These are phyloP conservation scores for Athelia psychrophila DNA, from an alignment of 1,284 basidiomycete species.

Conservation along the genomic window DNA sequence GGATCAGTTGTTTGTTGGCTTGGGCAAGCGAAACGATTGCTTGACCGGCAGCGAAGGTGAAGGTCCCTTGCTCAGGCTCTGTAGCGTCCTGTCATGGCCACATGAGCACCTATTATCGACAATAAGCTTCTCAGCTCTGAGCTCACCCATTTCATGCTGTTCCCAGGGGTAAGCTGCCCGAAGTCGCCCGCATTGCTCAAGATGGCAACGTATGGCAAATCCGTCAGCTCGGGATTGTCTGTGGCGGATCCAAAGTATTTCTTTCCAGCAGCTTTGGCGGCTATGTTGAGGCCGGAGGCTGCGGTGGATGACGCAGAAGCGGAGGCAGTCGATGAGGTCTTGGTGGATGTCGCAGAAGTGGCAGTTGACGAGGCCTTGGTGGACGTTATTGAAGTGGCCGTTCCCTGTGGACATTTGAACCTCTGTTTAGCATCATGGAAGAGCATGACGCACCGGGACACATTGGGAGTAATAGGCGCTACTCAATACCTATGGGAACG, in stretches of 20 bases:
- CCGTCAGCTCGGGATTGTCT: constrained; percentile 50
- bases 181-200: constrained; percentile 44
- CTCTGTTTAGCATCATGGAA: too few species aligned
- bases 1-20: constrained; percentile 37
- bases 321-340: too few species aligned
- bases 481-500: too few species aligned
- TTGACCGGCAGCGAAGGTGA: constrained; percentile 46
- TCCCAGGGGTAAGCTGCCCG: constrained; percentile 49
- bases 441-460: too few species aligned
- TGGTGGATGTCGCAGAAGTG: too few species aligned
- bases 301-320: neutral
- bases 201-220: constrained; percentile 39
- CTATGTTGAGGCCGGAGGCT: constrained; percentile 28
- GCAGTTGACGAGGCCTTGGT: too few species aligned
- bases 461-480: too few species aligned
- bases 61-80: constrained; percentile 45
- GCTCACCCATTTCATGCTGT: constrained; percentile 57
- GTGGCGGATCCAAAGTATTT: constrained; percentile 59
- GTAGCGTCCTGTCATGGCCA: constrained; percentile 41
- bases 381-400: too few species aligned
- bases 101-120: neutral
- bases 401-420: too few species aligned
- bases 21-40: constrained; percentile 44
- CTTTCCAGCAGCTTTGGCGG: constrained; percentile 48
- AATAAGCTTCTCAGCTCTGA: neutral